Conservation (phyloP, 768 basidiomycete species). For the Tylopilus subfusipes region DNA sequence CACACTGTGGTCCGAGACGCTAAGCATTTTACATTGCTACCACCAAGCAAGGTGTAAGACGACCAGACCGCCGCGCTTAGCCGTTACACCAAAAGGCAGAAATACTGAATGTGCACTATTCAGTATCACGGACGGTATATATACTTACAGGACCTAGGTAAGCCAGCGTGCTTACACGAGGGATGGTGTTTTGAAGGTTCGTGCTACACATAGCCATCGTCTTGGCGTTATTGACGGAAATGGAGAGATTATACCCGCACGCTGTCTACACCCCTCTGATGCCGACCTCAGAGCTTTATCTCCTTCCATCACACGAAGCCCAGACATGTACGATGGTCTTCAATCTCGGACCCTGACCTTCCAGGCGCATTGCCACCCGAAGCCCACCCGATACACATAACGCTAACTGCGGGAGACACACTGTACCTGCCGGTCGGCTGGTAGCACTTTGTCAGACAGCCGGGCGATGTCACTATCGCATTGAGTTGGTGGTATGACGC, state of each 20-base stretch:
- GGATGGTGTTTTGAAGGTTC: constrained; percentile 78
- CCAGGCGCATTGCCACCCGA: constrained; percentile 45
- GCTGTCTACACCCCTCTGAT: constrained; percentile 49
- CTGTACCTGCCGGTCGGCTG: constrained; percentile 90
- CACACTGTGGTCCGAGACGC: constrained; percentile 82
- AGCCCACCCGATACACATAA: constrained; percentile 64
- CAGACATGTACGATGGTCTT: constrained; percentile 79
- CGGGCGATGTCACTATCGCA: constrained; percentile 58
- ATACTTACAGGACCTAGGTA: too few species aligned
- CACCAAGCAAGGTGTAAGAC: too few species aligned
- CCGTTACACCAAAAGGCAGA: too few species aligned
- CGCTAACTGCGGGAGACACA: constrained; percentile 68
- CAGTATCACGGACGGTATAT: too few species aligned
- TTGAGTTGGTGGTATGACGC: constrained; percentile 91
- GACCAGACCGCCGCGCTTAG: too few species aligned
- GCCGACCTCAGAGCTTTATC: constrained; percentile 21
- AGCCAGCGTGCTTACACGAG: too few species aligned
- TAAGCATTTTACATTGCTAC: constrained; percentile 83
- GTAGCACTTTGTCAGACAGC: constrained; percentile 90
- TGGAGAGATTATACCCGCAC: constrained; percentile 63
- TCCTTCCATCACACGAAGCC: constrained; percentile 32
- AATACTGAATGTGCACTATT: too few species aligned
- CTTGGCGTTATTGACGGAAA: constrained; percentile 10
- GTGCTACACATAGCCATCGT: constrained; percentile 5
- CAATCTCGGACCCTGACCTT: constrained; percentile 56